Evolutionary conservation across 192 early-diverging fungal species (phyloP).

Genomic region (Coemansia sp.): DNA sequence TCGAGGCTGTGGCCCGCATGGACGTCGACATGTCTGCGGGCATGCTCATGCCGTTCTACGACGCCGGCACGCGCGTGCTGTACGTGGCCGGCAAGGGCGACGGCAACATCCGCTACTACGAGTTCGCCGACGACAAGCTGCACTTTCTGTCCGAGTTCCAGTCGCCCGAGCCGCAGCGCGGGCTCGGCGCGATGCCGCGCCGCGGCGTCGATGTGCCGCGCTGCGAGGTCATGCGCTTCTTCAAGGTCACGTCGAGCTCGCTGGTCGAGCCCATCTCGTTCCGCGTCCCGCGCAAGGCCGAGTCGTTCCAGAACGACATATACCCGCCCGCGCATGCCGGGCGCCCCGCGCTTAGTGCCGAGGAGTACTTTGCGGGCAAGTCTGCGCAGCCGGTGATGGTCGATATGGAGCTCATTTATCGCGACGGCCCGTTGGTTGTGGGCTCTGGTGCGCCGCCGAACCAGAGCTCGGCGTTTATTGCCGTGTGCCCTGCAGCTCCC

Average conservation of each 20-base stretch:
- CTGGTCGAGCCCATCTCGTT: slow-evolving; percentile 96
- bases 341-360: slow-evolving; percentile 80
- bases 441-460: slow-evolving; percentile 7
- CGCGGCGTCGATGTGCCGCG: slow-evolving; percentile 82
- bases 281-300: slow-evolving; percentile 92
- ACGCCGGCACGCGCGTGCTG: slow-evolving; percentile 84
- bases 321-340: slow-evolving; percentile 85
- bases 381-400: slow-evolving; percentile 66
- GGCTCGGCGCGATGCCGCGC: slow-evolving; percentile 92
- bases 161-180: slow-evolving; percentile 89
- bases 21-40: slow-evolving; percentile 92
- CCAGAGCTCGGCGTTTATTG: neutral
- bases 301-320: slow-evolving; percentile 95
- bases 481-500: neutral
- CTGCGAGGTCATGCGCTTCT: slow-evolving; percentile 90
- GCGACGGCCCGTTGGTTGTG: slow-evolving; percentile 30
- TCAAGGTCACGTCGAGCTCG: slow-evolving; percentile 81
- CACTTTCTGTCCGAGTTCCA: slow-evolving; percentile 86
- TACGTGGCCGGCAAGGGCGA: slow-evolving; percentile 98
- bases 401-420: slow-evolving; percentile 33
- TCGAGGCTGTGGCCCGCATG: slow-evolving; percentile 67
- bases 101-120: slow-evolving; percentile 98
- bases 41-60: slow-evolving; percentile 96
- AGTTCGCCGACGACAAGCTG: slow-evolving; percentile 94
- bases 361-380: slow-evolving; percentile 91